Conservation (phyloP, 768 basidiomycete genomes). For the Sarcodon aspratus region DNA sequence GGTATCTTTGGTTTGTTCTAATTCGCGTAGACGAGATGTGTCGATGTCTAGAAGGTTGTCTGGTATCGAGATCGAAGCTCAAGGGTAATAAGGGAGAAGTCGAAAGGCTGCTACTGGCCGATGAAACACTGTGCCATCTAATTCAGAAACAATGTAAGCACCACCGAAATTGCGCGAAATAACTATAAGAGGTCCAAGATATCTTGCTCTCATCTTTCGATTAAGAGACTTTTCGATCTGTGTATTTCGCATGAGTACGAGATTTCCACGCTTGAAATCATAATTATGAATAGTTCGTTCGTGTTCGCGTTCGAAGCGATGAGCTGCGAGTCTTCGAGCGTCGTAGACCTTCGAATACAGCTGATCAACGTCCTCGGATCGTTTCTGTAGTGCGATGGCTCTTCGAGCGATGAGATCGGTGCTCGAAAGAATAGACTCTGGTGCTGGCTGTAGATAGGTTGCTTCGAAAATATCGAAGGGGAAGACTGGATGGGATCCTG, state of each 20-base stretch:
- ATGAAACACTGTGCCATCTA: slow-evolving; percentile 12
- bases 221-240: slow-evolving; percentile 14
- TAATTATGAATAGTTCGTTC: slow-evolving; percentile 11
- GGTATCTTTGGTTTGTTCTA: no score
- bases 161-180: slow-evolving; percentile 10
- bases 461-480: slow-evolving; percentile 12
- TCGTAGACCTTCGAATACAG: slow-evolving; percentile 5
- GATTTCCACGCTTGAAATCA: slow-evolving; percentile 14
- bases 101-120: slow-evolving; percentile 10
- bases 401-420: slow-evolving; percentile 8
- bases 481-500: slow-evolving; percentile 10
- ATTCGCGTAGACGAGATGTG: no score
- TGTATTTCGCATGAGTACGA: slow-evolving; percentile 19
- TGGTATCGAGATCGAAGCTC: no score
- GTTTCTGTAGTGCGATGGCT: slow-evolving; percentile 6
- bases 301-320: slow-evolving; percentile 8
- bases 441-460: slow-evolving; percentile 7
- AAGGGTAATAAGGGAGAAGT: slow-evolving; percentile 10
- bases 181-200: slow-evolving; percentile 16
- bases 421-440: slow-evolving; percentile 1
- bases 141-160: slow-evolving; percentile 15
- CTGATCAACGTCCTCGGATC: slow-evolving; percentile 4
- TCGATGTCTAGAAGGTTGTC: no score
- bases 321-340: slow-evolving; percentile 1
- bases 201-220: slow-evolving; percentile 13